These are phyloP conservation scores for Eucalyptus erythrocorys DNA, from an alignment of 345 rosid species.

Conservation along the genomic window DNA sequence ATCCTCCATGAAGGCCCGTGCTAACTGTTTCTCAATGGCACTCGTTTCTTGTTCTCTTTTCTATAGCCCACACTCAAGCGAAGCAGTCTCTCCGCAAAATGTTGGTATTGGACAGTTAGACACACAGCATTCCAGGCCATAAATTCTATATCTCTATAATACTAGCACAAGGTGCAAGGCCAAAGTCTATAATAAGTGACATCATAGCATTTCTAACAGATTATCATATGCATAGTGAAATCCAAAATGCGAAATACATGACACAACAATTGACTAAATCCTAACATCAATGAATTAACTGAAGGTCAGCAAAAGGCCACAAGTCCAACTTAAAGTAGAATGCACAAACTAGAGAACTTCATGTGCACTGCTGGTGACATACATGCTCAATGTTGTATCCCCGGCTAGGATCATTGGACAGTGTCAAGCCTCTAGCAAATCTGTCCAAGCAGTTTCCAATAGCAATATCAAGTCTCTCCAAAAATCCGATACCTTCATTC, in stretches of 20 bases:
- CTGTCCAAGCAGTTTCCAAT: slow-evolving; percentile 97
- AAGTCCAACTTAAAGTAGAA: too few relatives aligned
- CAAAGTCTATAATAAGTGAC: neutral
- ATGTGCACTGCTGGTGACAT: neutral
- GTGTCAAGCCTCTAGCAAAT: slow-evolving; percentile 74
- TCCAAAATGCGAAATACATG: too few relatives aligned
- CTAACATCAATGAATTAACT: too few relatives aligned
- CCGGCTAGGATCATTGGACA: slow-evolving; percentile 94
- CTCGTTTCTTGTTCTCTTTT: neutral
- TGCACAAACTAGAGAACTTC: too few relatives aligned
- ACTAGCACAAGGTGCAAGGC: neutral
- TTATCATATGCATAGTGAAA: too few relatives aligned
- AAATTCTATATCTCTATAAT: neutral
- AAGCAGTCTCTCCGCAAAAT: neutral
- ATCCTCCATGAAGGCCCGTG: neutral
- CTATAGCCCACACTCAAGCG: neutral
- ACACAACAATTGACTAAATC: too few relatives aligned
- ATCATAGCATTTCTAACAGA: neutral
- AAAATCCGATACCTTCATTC: slow-evolving; percentile 87
- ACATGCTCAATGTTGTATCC: slow-evolving; percentile 98
- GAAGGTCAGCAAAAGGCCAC: too few relatives aligned
- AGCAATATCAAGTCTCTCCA: slow-evolving; percentile 97
- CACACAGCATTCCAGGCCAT: neutral
- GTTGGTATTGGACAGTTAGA: neutral
- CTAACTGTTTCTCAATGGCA: neutral